phyloP scores from a whole-genome alignment of 768 basidiomycete species.

The Termitomyces sp. region DNA sequence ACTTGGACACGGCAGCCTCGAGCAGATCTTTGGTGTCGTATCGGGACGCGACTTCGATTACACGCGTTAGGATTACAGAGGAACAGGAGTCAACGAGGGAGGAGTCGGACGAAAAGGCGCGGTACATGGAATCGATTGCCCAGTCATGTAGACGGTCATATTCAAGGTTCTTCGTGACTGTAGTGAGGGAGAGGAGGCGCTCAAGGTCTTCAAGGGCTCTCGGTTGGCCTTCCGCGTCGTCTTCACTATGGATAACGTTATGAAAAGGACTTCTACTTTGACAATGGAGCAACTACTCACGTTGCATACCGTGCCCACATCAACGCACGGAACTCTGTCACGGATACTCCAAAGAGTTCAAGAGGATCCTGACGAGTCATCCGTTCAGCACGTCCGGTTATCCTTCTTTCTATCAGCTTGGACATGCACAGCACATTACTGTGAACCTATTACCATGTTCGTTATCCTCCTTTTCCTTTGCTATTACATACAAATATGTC shows the following conservation, averaged over 20 bases:
- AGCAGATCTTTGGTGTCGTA: slow-evolving; percentile 19
- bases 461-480: background rate
- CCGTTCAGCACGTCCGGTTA: slow-evolving; percentile 8
- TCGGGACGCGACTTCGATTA: slow-evolving; percentile 23
- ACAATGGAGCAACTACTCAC: slow-evolving; percentile 27
- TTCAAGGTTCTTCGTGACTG: slow-evolving; percentile 44
- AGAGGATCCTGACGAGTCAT: slow-evolving; percentile 31
- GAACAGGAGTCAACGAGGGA: slow-evolving; percentile 26
- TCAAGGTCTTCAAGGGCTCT: slow-evolving; percentile 32
- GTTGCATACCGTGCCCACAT: slow-evolving; percentile 47
- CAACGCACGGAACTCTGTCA: slow-evolving; percentile 44
- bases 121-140: slow-evolving; percentile 31
- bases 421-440: slow-evolving; percentile 17
- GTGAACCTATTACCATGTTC: slow-evolving; percentile 16
- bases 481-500: background rate
- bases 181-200: slow-evolving; percentile 37
- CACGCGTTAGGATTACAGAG: slow-evolving; percentile 25
- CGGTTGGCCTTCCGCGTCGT: slow-evolving; percentile 38
- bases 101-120: slow-evolving; percentile 17
- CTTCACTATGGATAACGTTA: slow-evolving; percentile 25
- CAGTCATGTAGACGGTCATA: slow-evolving; percentile 41
- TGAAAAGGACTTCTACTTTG: background rate
- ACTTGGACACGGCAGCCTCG: slow-evolving; percentile 18
- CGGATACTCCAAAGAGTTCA: slow-evolving; percentile 33
- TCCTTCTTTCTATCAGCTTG: slow-evolving; percentile 11